phyloP scores from a whole-genome alignment of 768 basidiomycete species.

The Stropharia rugosoannulata region DNA sequence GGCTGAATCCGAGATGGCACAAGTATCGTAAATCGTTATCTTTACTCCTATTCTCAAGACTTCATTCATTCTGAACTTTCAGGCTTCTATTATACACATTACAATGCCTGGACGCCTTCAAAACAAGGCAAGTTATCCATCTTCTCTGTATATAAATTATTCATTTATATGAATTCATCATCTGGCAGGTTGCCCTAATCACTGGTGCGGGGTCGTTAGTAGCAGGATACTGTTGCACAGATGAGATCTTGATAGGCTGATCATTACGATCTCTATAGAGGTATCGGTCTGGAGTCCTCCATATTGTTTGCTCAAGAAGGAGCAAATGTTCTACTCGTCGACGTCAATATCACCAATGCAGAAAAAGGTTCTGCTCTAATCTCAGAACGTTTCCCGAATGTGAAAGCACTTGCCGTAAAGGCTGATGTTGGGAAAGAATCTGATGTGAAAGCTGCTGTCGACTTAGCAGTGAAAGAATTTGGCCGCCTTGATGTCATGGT shows the following conservation, averaged over 20 bases:
- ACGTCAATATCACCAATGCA: slow-evolving; percentile 79
- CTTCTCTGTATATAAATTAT: neutral
- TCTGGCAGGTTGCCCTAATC: slow-evolving; percentile 71
- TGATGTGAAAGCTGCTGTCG: slow-evolving; percentile 82
- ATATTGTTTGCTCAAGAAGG: slow-evolving; percentile 94
- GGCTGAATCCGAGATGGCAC: no score
- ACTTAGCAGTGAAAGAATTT: slow-evolving; percentile 76
- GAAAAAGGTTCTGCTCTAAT: slow-evolving; percentile 68
- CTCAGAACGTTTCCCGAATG: slow-evolving; percentile 61
- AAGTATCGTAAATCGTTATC: neutral
- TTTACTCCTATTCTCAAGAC: slow-evolving; percentile 13
- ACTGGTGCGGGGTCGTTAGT: slow-evolving; percentile 89
- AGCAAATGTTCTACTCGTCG: slow-evolving; percentile 85
- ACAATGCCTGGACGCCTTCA: slow-evolving; percentile 67
- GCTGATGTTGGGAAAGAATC: slow-evolving; percentile 89
- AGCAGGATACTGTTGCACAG: neutral
- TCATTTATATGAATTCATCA: slow-evolving; percentile 3
- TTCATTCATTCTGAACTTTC: neutral
- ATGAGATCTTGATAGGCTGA: slow-evolving; percentile 17
- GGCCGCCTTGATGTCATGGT: slow-evolving; percentile 97
- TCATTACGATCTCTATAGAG: slow-evolving; percentile 46
- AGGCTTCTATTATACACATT: slow-evolving; percentile 5
- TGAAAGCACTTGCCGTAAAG: slow-evolving; percentile 66
- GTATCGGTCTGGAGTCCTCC: slow-evolving; percentile 96
- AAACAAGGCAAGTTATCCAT: slow-evolving; percentile 47